Percentiles rank a stretch among this genome's conserved stretches.
phyloP scores from a whole-genome alignment of 306 rosid genomes.

The Vigna reflexopilosa region DNA sequence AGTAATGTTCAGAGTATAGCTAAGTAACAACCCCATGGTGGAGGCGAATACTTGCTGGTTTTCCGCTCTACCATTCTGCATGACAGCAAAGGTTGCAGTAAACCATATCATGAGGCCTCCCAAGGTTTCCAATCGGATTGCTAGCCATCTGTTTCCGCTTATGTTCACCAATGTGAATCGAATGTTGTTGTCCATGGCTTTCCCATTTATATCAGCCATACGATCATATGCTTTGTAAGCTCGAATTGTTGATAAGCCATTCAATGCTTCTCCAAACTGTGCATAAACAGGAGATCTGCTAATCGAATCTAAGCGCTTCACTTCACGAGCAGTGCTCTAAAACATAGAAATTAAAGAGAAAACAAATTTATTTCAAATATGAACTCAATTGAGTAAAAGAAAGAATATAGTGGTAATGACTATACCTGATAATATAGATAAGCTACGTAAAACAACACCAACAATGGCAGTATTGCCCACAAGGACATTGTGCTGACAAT shows the following conservation, averaged over 20 bases:
- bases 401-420: conserved; percentile 15
- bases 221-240: conserved; percentile 94
- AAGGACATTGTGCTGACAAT: conserved; percentile 93
- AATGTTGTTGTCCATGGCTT: conserved; percentile 87
- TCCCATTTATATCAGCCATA: conserved; percentile 89
- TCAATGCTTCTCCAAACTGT: conserved; percentile 94
- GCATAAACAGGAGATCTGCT: conserved; percentile 98
- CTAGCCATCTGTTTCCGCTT: conserved; percentile 82
- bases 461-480: conserved; percentile 95
- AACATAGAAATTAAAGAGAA: conserved; percentile 26
- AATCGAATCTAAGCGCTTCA: conserved; percentile 89
- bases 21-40: conserved; percentile 88
- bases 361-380: background rate
- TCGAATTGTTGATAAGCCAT: conserved; percentile 86
- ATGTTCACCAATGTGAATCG: conserved; percentile 75
- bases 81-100: conserved; percentile 87
- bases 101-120: conserved; percentile 97
- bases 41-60: conserved; percentile 80
- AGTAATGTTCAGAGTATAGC: conserved; percentile 90
- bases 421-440: conserved; percentile 90
- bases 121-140: conserved; percentile 78
- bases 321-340: conserved; percentile 94
- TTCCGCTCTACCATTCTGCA: conserved; percentile 81
- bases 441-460: conserved; percentile 83
- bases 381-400: conserved; percentile 2